phyloP scores from a whole-genome alignment of 2,329 filamentous ascomycete species.

The Alternaria metachromatica region DNA sequence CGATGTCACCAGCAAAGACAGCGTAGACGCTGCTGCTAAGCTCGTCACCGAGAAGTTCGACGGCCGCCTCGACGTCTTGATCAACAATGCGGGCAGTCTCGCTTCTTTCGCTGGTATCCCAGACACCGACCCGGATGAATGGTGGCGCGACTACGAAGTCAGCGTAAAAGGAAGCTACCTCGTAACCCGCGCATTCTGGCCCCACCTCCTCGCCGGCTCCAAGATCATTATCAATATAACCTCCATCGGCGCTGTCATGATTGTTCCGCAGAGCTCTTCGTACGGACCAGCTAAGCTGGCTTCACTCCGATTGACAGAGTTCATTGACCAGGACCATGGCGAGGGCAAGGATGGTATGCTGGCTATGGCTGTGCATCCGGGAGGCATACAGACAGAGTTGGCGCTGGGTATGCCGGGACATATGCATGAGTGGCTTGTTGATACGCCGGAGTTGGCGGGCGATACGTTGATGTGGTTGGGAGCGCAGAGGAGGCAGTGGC shows the following conservation, averaged over 20 bases:
- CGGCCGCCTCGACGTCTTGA: constrained; percentile 51
- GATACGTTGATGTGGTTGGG: constrained; percentile 36
- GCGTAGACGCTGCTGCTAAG: constrained; percentile 47
- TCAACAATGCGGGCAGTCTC: constrained; percentile 57
- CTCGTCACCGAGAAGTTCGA: constrained; percentile 32
- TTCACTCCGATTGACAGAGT: constrained; percentile 58
- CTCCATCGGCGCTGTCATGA: constrained; percentile 51
- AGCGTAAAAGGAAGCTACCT: constrained; percentile 59
- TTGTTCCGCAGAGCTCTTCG: constrained; percentile 16
- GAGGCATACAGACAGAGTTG: constrained; percentile 25
- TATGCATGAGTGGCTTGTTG: constrained; percentile 12
- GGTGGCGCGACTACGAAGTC: constrained; percentile 55
- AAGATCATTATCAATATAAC: constrained; percentile 54
- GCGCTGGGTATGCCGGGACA: constrained; percentile 12
- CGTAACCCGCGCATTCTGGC: constrained; percentile 54
- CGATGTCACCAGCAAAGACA: constrained; percentile 52
- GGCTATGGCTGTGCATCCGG: constrained; percentile 33
- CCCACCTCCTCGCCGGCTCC: constrained; percentile 47
- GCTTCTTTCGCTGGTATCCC: constrained; percentile 35
- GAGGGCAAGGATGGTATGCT: constrained; percentile 23
- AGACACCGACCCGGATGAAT: constrained; percentile 48
- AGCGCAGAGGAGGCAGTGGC: constrained; percentile 31
- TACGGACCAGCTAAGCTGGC: constrained; percentile 61
- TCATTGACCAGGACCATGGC: constrained; percentile 52
- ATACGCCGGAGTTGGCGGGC: constrained; percentile 36